Percentiles rank a stretch among this genome's conserved stretches.
phyloP scores from a whole-genome alignment of 2,329 filamentous ascomycete genomes.

The Boeremia lycopersici region DNA sequence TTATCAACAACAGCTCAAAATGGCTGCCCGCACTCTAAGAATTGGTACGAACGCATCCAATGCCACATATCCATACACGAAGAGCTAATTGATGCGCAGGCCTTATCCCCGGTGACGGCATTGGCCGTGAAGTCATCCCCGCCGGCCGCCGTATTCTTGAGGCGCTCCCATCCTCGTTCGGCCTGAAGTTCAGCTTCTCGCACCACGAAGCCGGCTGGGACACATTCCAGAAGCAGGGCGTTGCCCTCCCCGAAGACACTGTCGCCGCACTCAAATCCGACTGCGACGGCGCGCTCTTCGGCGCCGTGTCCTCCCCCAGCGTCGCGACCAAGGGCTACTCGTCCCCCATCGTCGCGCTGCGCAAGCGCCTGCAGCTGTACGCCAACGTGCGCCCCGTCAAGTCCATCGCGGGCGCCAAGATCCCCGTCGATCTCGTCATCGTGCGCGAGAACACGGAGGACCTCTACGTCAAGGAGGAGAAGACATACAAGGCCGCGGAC shows the following conservation, averaged over 20 bases:
- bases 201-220: slow-evolving; percentile 93
- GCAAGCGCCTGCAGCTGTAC: slow-evolving; percentile 93
- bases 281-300: slow-evolving; percentile 95
- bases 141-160: slow-evolving; percentile 89
- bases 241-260: slow-evolving; percentile 86
- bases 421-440: slow-evolving; percentile 92
- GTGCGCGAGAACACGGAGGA: slow-evolving; percentile 99
- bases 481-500: slow-evolving; percentile 74
- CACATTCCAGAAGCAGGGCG: slow-evolving; percentile 88
- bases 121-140: slow-evolving; percentile 97
- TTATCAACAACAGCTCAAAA: slow-evolving; percentile 24
- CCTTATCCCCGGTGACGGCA: slow-evolving; percentile 96
- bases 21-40: slow-evolving; percentile 41
- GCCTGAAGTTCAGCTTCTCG: slow-evolving; percentile 91
- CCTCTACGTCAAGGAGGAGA: slow-evolving; percentile 96
- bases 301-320: slow-evolving; percentile 89
- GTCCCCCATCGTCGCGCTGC: slow-evolving; percentile 92
- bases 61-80: too few relatives aligned
- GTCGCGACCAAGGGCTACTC: slow-evolving; percentile 93
- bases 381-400: slow-evolving; percentile 98
- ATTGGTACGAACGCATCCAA: slow-evolving; percentile 25
- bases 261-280: slow-evolving; percentile 86
- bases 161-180: slow-evolving; percentile 86
- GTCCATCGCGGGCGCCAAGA: slow-evolving; percentile 67
- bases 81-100: slow-evolving; percentile 58